A percentile compares a stretch with the other conserved stretches of the same genome.
These are phyloP conservation scores for Adansonia rubrostipa DNA, from an alignment of 441 rosid species.

Conservation along the genomic window DNA sequence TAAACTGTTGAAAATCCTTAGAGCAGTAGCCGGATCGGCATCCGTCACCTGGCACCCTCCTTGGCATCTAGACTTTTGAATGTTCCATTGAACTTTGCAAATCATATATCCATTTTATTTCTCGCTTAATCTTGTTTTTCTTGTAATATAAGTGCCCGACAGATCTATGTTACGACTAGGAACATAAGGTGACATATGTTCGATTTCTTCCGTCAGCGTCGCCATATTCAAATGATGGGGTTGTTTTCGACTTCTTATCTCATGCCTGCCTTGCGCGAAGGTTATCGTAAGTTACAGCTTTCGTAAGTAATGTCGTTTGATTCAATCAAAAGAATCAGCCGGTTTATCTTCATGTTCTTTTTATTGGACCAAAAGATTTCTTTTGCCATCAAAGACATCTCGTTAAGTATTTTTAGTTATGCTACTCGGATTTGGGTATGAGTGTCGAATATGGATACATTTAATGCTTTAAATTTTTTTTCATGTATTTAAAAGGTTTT, in stretches of 20 bases:
- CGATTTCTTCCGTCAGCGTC: no score
- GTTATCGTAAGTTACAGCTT: neutral
- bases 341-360: no score
- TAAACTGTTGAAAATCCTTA: slow-evolving; percentile 1
- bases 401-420: no score
- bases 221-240: no score
- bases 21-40: neutral
- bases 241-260: no score
- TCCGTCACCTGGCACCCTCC: neutral
- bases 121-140: neutral
- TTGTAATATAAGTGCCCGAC: neutral
- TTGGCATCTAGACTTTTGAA: neutral
- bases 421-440: no score
- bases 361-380: no score
- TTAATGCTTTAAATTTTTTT: no score
- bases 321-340: neutral
- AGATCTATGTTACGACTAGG: neutral
- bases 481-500: no score
- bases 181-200: no score
- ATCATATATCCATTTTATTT: neutral
- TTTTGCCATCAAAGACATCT: no score
- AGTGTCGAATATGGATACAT: no score
- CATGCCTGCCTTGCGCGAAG: neutral
- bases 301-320: neutral
- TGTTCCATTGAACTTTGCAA: neutral